phyloP scores from a whole-genome alignment of 257 asterid species.

The Verbascum thapsus region DNA sequence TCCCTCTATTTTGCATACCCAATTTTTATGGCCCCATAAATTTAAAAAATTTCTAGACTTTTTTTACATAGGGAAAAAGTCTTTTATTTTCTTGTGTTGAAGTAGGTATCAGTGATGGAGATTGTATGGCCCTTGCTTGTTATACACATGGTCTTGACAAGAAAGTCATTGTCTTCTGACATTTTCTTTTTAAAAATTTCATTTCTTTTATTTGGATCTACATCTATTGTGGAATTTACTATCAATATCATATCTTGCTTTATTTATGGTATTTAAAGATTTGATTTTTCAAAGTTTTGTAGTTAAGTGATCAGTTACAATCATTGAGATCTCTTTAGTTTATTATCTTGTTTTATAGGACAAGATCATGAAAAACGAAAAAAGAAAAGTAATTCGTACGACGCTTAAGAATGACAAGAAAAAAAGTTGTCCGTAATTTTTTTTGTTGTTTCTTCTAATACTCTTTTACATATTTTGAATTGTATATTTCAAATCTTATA shows the following conservation, averaged over 20 bases:
- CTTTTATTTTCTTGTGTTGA: slow-evolving; percentile 8
- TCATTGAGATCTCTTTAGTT: too few species aligned
- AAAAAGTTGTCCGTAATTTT: too few species aligned
- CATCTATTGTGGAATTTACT: slow-evolving; percentile 27
- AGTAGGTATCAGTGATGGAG: slow-evolving; percentile 25
- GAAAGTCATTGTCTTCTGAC: slow-evolving; percentile 50
- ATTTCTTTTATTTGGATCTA: slow-evolving; percentile 41
- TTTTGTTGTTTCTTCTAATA: too few species aligned
- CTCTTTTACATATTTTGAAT: too few species aligned
- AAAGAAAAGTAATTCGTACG: too few species aligned
- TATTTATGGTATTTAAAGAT: neutral
- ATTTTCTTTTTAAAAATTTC: slow-evolving; percentile 29
- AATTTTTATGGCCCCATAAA: slow-evolving; percentile 36
- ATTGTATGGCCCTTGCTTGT: too few species aligned
- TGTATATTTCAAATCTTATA: neutral
- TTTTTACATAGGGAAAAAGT: slow-evolving; percentile 23
- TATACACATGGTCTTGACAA: slow-evolving; percentile 30
- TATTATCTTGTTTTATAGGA: too few species aligned
- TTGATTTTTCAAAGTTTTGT: too few species aligned
- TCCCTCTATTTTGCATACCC: slow-evolving; percentile 24
- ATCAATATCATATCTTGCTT: too few species aligned
- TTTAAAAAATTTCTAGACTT: slow-evolving; percentile 22
- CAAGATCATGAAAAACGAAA: too few species aligned
- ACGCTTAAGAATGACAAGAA: too few species aligned
- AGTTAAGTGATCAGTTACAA: too few species aligned